These are phyloP conservation scores for Cryptosporidium sp. DNA, from an alignment of 169 alveolate species.

Conservation along the genomic window DNA sequence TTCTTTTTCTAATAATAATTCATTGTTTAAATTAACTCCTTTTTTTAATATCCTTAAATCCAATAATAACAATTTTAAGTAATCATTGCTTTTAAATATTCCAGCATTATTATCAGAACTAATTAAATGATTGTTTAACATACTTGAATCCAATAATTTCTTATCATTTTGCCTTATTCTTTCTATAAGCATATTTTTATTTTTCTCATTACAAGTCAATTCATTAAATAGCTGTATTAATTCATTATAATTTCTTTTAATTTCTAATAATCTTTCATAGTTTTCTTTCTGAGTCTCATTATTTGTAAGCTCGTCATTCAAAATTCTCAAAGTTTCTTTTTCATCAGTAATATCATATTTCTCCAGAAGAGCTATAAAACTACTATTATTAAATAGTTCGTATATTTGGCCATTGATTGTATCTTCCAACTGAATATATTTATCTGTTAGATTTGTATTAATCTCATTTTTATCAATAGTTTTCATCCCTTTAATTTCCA, in stretches of 20 bases:
- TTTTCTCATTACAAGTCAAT: background rate
- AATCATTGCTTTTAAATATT: constrained; percentile 43
- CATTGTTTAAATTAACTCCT: background rate
- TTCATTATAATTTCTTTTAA: constrained; percentile 19
- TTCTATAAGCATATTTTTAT: background rate
- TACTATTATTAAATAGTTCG: constrained; percentile 10
- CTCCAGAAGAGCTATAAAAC: constrained; percentile 22
- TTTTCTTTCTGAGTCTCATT: constrained; percentile 17
- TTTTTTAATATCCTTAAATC: constrained; percentile 50
- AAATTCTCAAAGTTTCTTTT: background rate
- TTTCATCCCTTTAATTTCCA: background rate
- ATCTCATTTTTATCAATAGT: background rate
- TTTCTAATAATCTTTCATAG: background rate
- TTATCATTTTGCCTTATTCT: constrained; percentile 43
- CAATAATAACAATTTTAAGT: constrained; percentile 14
- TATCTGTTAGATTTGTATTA: background rate
- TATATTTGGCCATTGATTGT: constrained; percentile 7
- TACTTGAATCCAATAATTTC: constrained; percentile 13
- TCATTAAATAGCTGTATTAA: background rate
- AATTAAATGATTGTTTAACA: constrained; percentile 32
- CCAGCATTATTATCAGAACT: constrained; percentile 19
- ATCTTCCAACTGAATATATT: constrained; percentile 19
- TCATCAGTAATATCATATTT: constrained; percentile 20
- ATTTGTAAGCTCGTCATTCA: background rate
- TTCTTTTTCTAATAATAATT: constrained; percentile 12